Conservation (phyloP, 257 asterid genomes). For the Eustoma russellianum region DNA sequence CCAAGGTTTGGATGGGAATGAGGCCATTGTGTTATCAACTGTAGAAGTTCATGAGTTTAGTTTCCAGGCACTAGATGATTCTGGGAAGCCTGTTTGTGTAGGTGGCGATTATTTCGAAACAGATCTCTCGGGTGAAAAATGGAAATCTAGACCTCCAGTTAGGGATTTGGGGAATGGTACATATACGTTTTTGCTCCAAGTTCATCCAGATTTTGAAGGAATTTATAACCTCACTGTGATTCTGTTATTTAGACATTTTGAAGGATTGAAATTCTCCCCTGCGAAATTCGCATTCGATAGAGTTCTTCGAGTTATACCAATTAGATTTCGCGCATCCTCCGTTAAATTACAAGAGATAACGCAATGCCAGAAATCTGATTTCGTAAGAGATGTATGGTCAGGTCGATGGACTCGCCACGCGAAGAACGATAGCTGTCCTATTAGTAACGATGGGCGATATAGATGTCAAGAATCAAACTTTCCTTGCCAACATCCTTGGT, state of each 20-base stretch:
- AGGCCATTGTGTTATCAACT: conserved; percentile 30
- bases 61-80: conserved; percentile 73
- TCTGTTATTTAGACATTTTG: conserved; percentile 50
- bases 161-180: conserved; percentile 64
- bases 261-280: conserved; percentile 63
- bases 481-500: conserved; percentile 74
- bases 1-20: conserved; percentile 38
- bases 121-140: conserved; percentile 69
- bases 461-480: conserved; percentile 58
- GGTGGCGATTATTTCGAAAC: conserved; percentile 92
- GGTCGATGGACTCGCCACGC: conserved; percentile 91
- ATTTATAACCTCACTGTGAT: conserved; percentile 63
- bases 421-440: conserved; percentile 49
- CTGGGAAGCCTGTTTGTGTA: conserved; percentile 47
- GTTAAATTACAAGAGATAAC: conserved; percentile 32
- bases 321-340: conserved; percentile 35
- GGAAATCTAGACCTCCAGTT: conserved; percentile 89
- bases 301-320: conserved; percentile 45
- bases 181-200: conserved; percentile 55
- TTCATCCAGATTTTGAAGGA: conserved; percentile 79
- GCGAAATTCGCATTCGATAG: conserved; percentile 48
- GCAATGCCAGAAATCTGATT: conserved; percentile 49
- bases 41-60: conserved; percentile 66
- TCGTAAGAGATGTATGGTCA: conserved; percentile 56
- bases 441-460: conserved; percentile 61